A percentile compares a stretch with the other conserved stretches of the same genome.
Conservation (phyloP, 148 eudicot genomes). For the Dysphania ambrosioides region DNA sequence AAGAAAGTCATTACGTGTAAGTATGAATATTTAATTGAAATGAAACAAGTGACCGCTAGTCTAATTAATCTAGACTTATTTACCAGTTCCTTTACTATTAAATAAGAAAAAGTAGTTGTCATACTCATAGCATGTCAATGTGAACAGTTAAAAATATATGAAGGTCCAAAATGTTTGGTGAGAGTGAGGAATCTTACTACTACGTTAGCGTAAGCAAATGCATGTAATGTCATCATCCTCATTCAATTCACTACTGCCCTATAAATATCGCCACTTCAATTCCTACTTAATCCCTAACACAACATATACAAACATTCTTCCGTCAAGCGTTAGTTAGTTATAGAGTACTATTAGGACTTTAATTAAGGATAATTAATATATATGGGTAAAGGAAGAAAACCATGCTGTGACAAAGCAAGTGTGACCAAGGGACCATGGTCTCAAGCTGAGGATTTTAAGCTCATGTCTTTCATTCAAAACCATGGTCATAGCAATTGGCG, state of each 20-base stretch:
- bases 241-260: conserved; percentile 1
- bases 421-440: conserved; percentile 54
- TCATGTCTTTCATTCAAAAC: conserved; percentile 41
- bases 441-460: conserved; percentile 46
- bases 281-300: conserved; percentile 16
- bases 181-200: conserved; percentile 25
- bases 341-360: background rate
- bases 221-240: conserved; percentile 28
- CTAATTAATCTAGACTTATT: background rate
- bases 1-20: conserved; percentile 1
- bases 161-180: conserved; percentile 35
- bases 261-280: conserved; percentile 23
- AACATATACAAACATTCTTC: too few species aligned
- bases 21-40: conserved; percentile 7
- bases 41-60: conserved; percentile 14
- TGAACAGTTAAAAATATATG: too few species aligned
- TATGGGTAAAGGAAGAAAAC: conserved; percentile 51
- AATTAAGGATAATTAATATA: background rate
- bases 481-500: conserved; percentile 55
- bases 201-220: conserved; percentile 35
- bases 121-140: too few species aligned
- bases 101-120: conserved; percentile 2
- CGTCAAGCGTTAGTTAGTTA: too few species aligned
- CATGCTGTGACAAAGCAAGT: conserved; percentile 52
- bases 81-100: conserved; percentile 7